Base-by-base conservation (phyloP, 768 basidiomycete species). In the Tulasnella sp. region DNA sequence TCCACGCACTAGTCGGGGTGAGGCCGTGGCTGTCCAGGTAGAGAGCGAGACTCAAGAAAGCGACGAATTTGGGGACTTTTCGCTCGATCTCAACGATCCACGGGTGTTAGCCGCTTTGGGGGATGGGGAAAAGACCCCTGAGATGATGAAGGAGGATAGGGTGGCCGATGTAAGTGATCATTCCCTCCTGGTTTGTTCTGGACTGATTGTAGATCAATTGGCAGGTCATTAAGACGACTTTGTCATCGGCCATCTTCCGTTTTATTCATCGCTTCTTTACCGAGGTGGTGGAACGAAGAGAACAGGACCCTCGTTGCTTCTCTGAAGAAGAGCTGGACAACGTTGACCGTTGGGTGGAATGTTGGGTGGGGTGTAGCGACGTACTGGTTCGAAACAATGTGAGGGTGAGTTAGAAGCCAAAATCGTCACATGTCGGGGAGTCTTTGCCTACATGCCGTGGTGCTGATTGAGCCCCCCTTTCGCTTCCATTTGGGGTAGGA, bases 321-420 rank as follows among this genome's bases (percentile, higher is more conserved):
- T 27, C 42, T 41, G 14, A 52, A 45, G 9, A 64, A 66, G 15
- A 35, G 58, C 43, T 64, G 66, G 59, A 59, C 27, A 74, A 77
- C 49, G 74, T 79, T 25, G 78, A 79, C 62, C 65, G 67, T 25
- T 78, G 86, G 73, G 73, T 86, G 31, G 77, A 79, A 54, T 83
- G 81, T 62, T 91, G 86, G 85, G 72, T 84, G 6, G 78, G 81
- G 4, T 87, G 83, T 62, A 80, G 78, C 0, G 73, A 74, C 55
- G 74, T 88, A 15, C 63, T 81, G 14, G 75, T 84, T 5, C 75
- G 77, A 61, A 77, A 79, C 57, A 66, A 70, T 19, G 59, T 70
- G 56, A 69, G 70, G 63, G 79, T 80, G 15, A 29, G 68, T 58
- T 48, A 29, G n/a, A 48, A 48, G 27, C 37, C n/a, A 11, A n/a